Conservation (phyloP, 306 rosid species). For the Cucumis sativus region Cucumber_9930_V3 NC_026655.2:11716501-11717000, state of each 20-base stretch:
- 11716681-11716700: not conserved
- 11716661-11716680: not conserved
- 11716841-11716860: not conserved
- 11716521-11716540: too few species aligned
- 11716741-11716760: not conserved
- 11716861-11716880: not conserved
- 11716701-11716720: not conserved
- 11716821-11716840: not conserved
- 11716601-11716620: not conserved
- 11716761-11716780: not conserved
- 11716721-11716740: not conserved
- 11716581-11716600: not conserved
- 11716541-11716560: not conserved
- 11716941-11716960: slow-evolving; percentile 59
- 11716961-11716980: slow-evolving; percentile 76
- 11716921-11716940: not conserved
- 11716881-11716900: not conserved
- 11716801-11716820: not conserved
- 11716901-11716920: not conserved
- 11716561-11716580: not conserved
- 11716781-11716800: not conserved
- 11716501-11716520: too few species aligned
- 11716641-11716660: not conserved
- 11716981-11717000: slow-evolving; percentile 68
- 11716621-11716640: not conserved